Percentiles rank a stretch among this genome's conserved stretches.
Evolutionary conservation across 148 eudicot species (phyloP).

Genomic region (Silene conica): DNA sequence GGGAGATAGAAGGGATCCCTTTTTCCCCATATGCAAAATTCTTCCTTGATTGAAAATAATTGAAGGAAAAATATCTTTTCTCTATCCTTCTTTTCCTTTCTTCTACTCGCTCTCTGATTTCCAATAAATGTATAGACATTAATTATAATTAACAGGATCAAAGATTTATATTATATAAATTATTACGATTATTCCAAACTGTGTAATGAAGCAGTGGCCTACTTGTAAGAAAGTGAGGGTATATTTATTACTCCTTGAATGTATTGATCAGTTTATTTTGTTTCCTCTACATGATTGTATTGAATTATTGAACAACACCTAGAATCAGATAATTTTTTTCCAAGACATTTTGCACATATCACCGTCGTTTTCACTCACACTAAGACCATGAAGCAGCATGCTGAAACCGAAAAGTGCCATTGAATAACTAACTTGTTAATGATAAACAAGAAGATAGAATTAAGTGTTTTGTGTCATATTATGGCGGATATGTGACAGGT

Average conservation of each 20-base stretch:
- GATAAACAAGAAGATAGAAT: background rate
- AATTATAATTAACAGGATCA: background rate
- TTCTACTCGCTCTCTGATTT: background rate
- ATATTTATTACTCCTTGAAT: slow-evolving; percentile 1
- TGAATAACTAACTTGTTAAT: slow-evolving; percentile 13
- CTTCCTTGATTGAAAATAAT: background rate
- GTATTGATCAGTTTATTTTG: background rate
- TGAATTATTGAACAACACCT: slow-evolving; percentile 70
- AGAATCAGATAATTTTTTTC: slow-evolving; percentile 67
- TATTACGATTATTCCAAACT: background rate
- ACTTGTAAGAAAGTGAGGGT: background rate
- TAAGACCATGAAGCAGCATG: slow-evolving; percentile 39
- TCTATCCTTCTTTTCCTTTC: background rate
- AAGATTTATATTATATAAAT: background rate
- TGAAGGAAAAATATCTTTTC: background rate
- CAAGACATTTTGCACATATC: slow-evolving; percentile 1
- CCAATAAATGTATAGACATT: background rate
- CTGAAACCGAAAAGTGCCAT: slow-evolving; percentile 31
- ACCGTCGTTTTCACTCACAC: slow-evolving; percentile 73
- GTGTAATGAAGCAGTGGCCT: background rate
- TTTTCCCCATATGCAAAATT: background rate
- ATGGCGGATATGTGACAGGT: background rate
- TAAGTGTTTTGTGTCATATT: too few species aligned
- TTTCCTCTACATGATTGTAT: slow-evolving; percentile 77
- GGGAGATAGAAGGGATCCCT: background rate